Base-by-base conservation (phyloP, 768 basidiomycete genomes). In the Boletus rufocinnamomeus region DNA sequence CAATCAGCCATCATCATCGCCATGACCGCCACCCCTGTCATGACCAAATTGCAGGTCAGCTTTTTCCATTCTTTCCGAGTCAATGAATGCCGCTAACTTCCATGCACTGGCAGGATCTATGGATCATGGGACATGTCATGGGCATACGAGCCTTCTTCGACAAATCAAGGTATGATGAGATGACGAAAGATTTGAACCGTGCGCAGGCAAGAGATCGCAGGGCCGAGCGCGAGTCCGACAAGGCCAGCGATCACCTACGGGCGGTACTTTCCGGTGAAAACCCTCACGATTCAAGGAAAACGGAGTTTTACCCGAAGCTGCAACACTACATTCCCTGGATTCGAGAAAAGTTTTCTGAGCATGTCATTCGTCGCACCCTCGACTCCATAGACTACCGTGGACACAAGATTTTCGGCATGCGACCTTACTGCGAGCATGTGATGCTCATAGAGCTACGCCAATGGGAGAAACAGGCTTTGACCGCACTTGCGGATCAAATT, bases 31-130 rank as follows among this genome's bases (percentile, higher is more conserved):
- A 61, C 40, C 0, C 57, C 49, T 2, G 52, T 61, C 16, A 51
- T 50, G 32, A 61, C 57, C 1, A 61, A 59, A 49, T 14, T 59
- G 3, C 53, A 59, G 19, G 58, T 59, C 9, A 28, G 27, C 14
- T 9, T 46, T 27, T 4, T n/a, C 19, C 5, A 23, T 19, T n/a
- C n/a, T n/a, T n/a, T n/a, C n/a, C n/a, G n/a, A n/a, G n/a, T n/a
- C n/a, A n/a, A n/a, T n/a, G n/a, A n/a, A n/a, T n/a, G n/a, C n/a
- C n/a, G n/a, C n/a, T n/a, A n/a, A n/a, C n/a, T n/a, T n/a, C n/a
- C n/a, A n/a, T n/a, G n/a, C n/a, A n/a, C n/a, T n/a, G n/a, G n/a
- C n/a, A n/a, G n/a, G n/a, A n/a, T n/a, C n/a, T 60, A 10, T 60
- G 59, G 59, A 32, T 60, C 1, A 52, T 60, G 8, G 56, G 59